phyloP scores from a whole-genome alignment of 805 yeast genomes.

The Barnettozyma pratensis region DNA sequence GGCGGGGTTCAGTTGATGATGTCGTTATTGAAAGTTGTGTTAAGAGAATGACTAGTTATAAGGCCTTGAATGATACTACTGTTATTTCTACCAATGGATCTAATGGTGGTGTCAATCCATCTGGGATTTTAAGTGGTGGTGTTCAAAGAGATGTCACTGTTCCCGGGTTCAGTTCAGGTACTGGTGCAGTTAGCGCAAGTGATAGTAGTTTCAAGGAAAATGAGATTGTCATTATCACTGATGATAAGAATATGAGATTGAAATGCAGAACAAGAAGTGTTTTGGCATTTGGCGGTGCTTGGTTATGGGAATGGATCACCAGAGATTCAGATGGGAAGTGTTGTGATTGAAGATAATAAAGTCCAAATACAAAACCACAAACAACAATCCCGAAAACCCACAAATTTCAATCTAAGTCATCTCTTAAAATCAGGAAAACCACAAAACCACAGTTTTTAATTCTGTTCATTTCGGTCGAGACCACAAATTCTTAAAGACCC shows the following conservation, averaged over 20 bases:
- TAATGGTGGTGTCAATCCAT: not conserved
- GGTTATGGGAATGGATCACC: slow-evolving; percentile 54
- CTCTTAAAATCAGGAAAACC: too few species aligned
- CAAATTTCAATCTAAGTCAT: too few species aligned
- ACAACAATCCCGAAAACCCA: not conserved
- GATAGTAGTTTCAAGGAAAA: not conserved
- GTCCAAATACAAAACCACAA: not conserved
- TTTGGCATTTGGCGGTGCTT: slow-evolving; percentile 50
- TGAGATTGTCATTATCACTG: slow-evolving; percentile 55
- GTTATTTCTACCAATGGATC: not conserved
- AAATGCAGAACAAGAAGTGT: slow-evolving; percentile 57
- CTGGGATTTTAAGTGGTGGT: slow-evolving; percentile 5
- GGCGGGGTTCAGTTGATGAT: slow-evolving; percentile 72
- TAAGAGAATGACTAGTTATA: slow-evolving; percentile 13
- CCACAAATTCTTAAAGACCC: too few species aligned
- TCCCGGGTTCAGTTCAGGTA: too few species aligned
- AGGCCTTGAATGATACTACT: slow-evolving; percentile 3
- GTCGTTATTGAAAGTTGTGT: slow-evolving; percentile 44
- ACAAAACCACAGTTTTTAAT: too few species aligned
- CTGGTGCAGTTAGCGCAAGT: not conserved
- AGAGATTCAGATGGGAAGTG: slow-evolving; percentile 41
- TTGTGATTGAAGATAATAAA: slow-evolving; percentile 34
- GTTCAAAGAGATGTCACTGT: not conserved
- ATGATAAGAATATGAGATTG: slow-evolving; percentile 66
- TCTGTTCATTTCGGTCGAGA: too few species aligned